phyloP scores from a whole-genome alignment of 192 early-diverging fungal genomes.

The Linnemannia hyalina region DNA sequence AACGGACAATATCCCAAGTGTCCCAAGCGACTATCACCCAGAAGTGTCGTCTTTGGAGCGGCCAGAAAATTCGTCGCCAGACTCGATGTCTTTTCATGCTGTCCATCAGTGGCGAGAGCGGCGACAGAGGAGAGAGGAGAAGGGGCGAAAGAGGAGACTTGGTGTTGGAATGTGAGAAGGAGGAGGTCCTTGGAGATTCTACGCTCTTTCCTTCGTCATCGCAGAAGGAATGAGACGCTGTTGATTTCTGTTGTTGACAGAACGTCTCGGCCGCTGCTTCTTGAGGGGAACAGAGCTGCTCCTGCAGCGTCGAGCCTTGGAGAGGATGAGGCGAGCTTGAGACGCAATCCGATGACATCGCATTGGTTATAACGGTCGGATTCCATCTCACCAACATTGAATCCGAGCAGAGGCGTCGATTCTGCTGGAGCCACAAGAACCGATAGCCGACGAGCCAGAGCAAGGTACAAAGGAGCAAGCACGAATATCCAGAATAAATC shows the following conservation, averaged over 20 bases:
- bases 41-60: neutral
- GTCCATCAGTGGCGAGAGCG: neutral
- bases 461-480: slow-evolving; percentile 19
- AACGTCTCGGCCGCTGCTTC: neutral
- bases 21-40: slow-evolving; percentile 7
- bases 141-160: neutral
- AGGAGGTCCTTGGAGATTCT: neutral
- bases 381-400: neutral
- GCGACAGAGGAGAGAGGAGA: neutral
- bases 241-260: neutral
- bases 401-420: neutral
- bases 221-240: neutral
- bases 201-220: neutral
- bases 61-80: neutral
- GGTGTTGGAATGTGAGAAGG: neutral
- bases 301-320: neutral
- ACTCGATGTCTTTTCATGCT: neutral
- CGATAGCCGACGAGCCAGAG: neutral
- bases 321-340: neutral
- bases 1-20: neutral
- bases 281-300: neutral
- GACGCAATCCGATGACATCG: neutral
- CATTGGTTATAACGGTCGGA: neutral
- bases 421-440: neutral
- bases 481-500: slow-evolving; percentile 60